Evolutionary conservation across 768 basidiomycete genomes (phyloP).

Genomic region (Lentinus brumalis): DNA sequence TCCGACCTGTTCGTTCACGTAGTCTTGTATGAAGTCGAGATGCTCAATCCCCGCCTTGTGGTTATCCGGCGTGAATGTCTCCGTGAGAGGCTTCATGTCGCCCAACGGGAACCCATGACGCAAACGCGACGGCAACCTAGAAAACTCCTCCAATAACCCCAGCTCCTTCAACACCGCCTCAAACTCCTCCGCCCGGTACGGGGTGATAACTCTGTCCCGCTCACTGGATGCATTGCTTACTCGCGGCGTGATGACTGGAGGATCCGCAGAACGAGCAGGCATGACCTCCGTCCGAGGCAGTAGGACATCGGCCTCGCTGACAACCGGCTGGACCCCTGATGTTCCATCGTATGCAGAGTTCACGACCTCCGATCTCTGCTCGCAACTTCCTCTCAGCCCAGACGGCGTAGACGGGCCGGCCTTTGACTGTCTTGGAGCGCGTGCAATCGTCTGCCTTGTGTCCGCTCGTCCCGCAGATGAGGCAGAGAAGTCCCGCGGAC

Average conservation of each 20-base stretch:
- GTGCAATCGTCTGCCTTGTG: conserved; percentile 5
- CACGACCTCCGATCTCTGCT: neutral
- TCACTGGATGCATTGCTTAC: conserved; percentile 13
- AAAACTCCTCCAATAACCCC: neutral
- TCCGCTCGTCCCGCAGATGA: conserved; percentile 11
- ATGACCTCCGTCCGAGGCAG: neutral
- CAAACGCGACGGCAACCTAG: neutral
- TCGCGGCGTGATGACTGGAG: conserved; percentile 10
- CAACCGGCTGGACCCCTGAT: neutral
- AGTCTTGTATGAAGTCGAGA: conserved; percentile 2
- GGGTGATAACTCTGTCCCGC: neutral
- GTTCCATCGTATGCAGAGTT: conserved; percentile 11
- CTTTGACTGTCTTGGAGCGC: neutral
- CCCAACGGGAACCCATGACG: conserved; percentile 11
- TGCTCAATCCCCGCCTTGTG: conserved; percentile 2
- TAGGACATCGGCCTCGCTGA: neutral
- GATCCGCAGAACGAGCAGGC: conserved; percentile 16
- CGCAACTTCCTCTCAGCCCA: neutral
- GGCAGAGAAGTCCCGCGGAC: neutral
- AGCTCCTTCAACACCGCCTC: neutral
- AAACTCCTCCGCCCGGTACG: conserved; percentile 1
- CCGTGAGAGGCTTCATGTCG: neutral
- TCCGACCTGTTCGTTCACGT: neutral
- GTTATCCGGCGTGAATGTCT: conserved; percentile 8
- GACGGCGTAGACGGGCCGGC: neutral